phyloP scores from a whole-genome alignment of 2,329 filamentous ascomycete genomes.

The Dactylellina sp. region DNA sequence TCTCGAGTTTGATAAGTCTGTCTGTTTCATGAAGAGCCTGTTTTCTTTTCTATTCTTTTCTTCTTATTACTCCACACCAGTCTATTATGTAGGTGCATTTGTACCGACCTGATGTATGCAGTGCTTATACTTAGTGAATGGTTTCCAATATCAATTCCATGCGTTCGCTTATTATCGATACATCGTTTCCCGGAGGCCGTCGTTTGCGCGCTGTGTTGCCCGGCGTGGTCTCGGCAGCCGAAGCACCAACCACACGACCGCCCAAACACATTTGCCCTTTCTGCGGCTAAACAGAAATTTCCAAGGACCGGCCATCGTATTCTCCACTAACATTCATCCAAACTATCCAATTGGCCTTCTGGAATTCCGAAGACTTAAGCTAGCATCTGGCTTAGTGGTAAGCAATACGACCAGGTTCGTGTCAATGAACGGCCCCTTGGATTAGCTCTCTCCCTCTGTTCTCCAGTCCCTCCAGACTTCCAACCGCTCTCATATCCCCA shows the following conservation, averaged over 20 bases:
- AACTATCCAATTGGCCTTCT: conserved; percentile 2
- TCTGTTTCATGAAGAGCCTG: too few species aligned
- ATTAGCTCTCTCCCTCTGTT: not conserved
- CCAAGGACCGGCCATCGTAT: not conserved
- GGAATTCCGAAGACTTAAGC: not conserved
- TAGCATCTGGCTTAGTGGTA: not conserved
- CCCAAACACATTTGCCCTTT: conserved; percentile 9
- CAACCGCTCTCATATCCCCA: conserved; percentile 1
- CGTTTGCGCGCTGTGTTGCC: not conserved
- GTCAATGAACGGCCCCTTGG: not conserved
- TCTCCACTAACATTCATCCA: not conserved
- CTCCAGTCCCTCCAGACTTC: not conserved
- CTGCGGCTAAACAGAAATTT: conserved; percentile 45
- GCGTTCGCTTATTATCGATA: too few species aligned
- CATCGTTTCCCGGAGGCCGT: not conserved
- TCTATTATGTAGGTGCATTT: too few species aligned
- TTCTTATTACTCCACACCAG: too few species aligned
- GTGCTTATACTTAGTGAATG: too few species aligned
- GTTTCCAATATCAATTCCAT: too few species aligned
- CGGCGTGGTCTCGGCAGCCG: conserved; percentile 49
- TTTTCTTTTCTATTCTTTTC: too few species aligned
- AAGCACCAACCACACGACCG: conserved; percentile 8
- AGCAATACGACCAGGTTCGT: conserved; percentile 1
- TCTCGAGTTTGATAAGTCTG: too few species aligned
- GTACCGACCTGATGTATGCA: too few species aligned